Evolutionary conservation across 306 rosid species (phyloP).

Genomic region (Canavalia ensiformis): DNA sequence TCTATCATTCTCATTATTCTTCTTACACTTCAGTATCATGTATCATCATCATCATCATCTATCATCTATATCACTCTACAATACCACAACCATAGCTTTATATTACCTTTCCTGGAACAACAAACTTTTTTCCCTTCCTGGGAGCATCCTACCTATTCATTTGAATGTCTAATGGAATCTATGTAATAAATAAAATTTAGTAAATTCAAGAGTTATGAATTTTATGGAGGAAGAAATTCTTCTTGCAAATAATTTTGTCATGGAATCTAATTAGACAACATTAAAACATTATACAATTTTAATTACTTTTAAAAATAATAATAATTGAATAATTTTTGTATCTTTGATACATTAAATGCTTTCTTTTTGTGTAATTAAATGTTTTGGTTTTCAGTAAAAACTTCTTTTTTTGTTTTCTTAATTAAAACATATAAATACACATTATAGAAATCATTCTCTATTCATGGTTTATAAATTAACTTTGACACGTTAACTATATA

Average conservation of each 20-base stretch:
- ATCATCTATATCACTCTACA: neutral
- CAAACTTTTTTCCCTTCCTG: neutral
- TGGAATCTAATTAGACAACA: no score
- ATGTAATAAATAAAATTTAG: neutral
- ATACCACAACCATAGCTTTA: neutral
- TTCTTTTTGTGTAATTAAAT: neutral
- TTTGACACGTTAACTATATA: neutral
- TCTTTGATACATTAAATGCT: neutral
- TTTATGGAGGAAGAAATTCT: neutral
- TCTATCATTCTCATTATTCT: conserved; percentile 37
- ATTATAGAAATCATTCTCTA: neutral
- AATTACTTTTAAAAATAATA: no score
- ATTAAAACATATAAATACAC: neutral
- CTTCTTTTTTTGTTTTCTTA: neutral
- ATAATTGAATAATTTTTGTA: neutral
- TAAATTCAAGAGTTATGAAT: neutral
- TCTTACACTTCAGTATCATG: neutral
- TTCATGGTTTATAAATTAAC: neutral
- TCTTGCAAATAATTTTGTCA: neutral
- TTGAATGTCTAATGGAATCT: neutral
- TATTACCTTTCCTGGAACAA: neutral
- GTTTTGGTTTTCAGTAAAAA: neutral
- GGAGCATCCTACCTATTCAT: neutral
- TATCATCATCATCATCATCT: no score
- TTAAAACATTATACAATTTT: no score